These are phyloP conservation scores for Nothopassalora personata DNA, from an alignment of 2,329 filamentous ascomycete species.

Conservation along the genomic window DNA sequence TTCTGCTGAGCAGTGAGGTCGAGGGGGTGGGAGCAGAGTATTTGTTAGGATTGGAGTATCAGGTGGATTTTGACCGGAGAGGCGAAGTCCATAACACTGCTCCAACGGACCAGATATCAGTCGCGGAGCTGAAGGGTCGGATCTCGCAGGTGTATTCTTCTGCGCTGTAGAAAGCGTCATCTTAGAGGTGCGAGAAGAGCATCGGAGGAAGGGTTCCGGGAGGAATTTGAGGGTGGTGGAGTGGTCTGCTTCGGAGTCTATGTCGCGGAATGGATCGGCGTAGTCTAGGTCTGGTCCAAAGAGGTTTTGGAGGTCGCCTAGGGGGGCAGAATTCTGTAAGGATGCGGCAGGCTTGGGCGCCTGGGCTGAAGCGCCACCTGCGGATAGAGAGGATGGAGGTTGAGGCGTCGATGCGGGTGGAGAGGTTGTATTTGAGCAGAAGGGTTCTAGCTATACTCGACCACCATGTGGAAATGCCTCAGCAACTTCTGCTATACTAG, in stretches of 20 bases:
- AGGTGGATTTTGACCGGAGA: no score
- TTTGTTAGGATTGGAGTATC: not conserved
- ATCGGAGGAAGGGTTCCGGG: not conserved
- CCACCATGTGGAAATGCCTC: no score
- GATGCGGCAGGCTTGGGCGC: not conserved
- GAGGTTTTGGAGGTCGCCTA: not conserved
- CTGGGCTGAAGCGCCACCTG: not conserved
- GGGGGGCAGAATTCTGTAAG: not conserved
- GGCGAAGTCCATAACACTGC: not conserved
- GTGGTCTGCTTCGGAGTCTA: not conserved
- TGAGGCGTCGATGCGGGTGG: not conserved
- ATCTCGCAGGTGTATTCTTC: not conserved
- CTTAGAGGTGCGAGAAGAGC: not conserved
- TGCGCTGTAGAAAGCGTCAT: not conserved
- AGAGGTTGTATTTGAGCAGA: no score
- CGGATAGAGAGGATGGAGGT: not conserved
- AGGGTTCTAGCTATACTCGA: no score
- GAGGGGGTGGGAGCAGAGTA: not conserved
- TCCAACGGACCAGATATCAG: not conserved
- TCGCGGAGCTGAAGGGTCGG: not conserved
- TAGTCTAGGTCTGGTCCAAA: not conserved
- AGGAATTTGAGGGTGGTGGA: not conserved
- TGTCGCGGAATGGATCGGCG: not conserved
- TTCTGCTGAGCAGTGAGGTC: not conserved
- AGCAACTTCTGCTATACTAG: no score